Conservation (phyloP, 441 rosid genomes). For the Breynia disticha region DNA sequence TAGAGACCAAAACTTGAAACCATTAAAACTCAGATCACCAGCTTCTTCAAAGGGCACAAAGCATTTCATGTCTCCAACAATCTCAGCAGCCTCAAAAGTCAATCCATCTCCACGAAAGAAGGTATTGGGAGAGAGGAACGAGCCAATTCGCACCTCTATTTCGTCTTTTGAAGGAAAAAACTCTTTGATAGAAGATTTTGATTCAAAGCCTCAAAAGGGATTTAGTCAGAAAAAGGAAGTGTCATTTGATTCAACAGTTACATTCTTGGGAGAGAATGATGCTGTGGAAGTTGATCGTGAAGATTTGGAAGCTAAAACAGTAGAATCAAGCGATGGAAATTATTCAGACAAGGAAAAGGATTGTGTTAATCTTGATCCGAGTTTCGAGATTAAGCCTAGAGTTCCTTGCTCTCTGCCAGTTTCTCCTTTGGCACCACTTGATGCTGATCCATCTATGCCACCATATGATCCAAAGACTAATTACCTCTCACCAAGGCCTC, state of each 20-base stretch:
- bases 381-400: slow-evolving; percentile 34
- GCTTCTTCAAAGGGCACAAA: slow-evolving; percentile 36
- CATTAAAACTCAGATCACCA: slow-evolving; percentile 28
- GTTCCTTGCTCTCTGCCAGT: slow-evolving; percentile 21
- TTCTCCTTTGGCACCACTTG: slow-evolving; percentile 43
- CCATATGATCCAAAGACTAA: slow-evolving; percentile 80
- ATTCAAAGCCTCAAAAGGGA: slow-evolving; percentile 15
- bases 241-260: slow-evolving; percentile 29
- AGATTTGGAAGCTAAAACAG: slow-evolving; percentile 13
- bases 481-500: slow-evolving; percentile 76
- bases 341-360: slow-evolving; percentile 24
- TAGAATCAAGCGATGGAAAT: slow-evolving; percentile 2
- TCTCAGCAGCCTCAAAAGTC: slow-evolving; percentile 72
- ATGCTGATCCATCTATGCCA: slow-evolving; percentile 51
- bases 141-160: slow-evolving; percentile 32
- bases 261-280: slow-evolving; percentile 21
- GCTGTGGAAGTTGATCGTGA: slow-evolving; percentile 11
- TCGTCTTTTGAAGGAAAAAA: slow-evolving; percentile 25
- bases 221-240: slow-evolving; percentile 29
- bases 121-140: slow-evolving; percentile 55
- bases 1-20: slow-evolving; percentile 26
- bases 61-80: slow-evolving; percentile 88
- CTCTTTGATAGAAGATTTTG: slow-evolving; percentile 18
- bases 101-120: slow-evolving; percentile 70
- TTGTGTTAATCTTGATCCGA: slow-evolving; percentile 33